These are phyloP conservation scores for Quercus lobata DNA, from an alignment of 331 rosid genomes.

Conservation along the genomic window DNA sequence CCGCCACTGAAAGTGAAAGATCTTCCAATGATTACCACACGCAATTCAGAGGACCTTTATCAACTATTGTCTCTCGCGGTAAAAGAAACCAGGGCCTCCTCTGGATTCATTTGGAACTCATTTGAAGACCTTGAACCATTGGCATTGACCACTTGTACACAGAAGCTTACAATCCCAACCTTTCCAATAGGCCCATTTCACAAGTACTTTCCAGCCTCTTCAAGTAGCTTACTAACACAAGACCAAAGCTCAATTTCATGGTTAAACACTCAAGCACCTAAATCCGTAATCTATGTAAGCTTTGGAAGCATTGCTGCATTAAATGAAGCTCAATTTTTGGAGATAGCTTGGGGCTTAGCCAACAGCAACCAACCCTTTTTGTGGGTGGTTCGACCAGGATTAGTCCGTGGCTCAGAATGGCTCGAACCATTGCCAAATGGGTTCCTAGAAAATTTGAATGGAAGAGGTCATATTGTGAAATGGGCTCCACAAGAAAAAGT, in stretches of 20 bases:
- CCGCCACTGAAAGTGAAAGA: conserved; percentile 59
- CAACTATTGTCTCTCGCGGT: background rate
- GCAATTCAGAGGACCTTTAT: conserved; percentile 20
- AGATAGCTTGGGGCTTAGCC: conserved; percentile 44
- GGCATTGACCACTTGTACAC: background rate
- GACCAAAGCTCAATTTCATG: conserved; percentile 44
- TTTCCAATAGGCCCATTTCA: conserved; percentile 47
- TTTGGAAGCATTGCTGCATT: conserved; percentile 39
- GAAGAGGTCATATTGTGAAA: conserved; percentile 35
- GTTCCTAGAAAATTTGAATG: conserved; percentile 17
- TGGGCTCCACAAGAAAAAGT: conserved; percentile 47
- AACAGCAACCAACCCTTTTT: conserved; percentile 30
- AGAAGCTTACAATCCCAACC: conserved; percentile 29
- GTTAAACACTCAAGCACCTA: conserved; percentile 28
- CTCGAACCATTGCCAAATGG: conserved; percentile 26
- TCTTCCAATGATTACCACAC: conserved; percentile 22
- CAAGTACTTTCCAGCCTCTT: conserved; percentile 19
- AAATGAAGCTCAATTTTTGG: conserved; percentile 20
- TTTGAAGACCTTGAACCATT: conserved; percentile 33
- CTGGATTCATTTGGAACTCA: conserved; percentile 38
- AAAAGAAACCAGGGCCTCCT: conserved; percentile 22
- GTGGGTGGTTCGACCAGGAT: conserved; percentile 39
- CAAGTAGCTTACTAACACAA: conserved; percentile 20
- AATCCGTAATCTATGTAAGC: conserved; percentile 41
- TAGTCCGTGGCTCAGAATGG: conserved; percentile 28